Conservation (phyloP, 441 rosid species). For the Sinapis alba region DNA sequence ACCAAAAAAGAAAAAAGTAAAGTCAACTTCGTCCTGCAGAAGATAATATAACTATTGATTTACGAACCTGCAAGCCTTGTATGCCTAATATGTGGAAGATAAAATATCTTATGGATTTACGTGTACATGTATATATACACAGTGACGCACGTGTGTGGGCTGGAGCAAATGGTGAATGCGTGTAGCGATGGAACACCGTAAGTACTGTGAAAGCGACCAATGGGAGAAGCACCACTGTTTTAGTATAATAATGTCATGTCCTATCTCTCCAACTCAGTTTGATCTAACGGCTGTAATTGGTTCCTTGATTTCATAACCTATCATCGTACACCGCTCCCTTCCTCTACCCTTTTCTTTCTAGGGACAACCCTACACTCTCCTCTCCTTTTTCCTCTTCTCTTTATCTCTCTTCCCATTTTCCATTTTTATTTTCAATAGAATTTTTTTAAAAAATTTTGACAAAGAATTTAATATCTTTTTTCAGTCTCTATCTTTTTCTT, state of each 20-base stretch:
- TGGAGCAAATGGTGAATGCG: slow-evolving; percentile 25
- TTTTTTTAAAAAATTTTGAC: too few species aligned
- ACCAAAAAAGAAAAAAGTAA: too few species aligned
- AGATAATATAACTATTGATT: not conserved
- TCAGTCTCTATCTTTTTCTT: too few species aligned
- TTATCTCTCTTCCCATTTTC: not conserved
- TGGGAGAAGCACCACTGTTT: slow-evolving; percentile 31
- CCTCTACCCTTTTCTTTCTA: slow-evolving; percentile 6
- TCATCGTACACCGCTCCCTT: slow-evolving; percentile 39
- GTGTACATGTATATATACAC: not conserved
- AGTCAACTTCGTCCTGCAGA: not conserved
- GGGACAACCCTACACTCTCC: slow-evolving; percentile 37
- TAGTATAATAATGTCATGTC: slow-evolving; percentile 34
- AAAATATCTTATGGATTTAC: not conserved
- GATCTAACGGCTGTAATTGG: slow-evolving; percentile 31
- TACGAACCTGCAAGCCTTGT: not conserved
- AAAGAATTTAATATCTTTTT: too few species aligned
- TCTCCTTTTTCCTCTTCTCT: not conserved
- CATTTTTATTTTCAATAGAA: too few species aligned
- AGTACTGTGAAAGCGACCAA: slow-evolving; percentile 42
- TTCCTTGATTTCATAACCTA: slow-evolving; percentile 37
- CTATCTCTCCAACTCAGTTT: slow-evolving; percentile 36
- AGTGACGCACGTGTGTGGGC: slow-evolving; percentile 27
- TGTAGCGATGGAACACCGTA: slow-evolving; percentile 41
- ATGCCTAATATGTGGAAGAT: not conserved